A percentile compares a stretch with the other conserved stretches of the same genome.
phyloP scores from a whole-genome alignment of 2,329 filamentous ascomycete genomes.

The Eutypa lata region DNA sequence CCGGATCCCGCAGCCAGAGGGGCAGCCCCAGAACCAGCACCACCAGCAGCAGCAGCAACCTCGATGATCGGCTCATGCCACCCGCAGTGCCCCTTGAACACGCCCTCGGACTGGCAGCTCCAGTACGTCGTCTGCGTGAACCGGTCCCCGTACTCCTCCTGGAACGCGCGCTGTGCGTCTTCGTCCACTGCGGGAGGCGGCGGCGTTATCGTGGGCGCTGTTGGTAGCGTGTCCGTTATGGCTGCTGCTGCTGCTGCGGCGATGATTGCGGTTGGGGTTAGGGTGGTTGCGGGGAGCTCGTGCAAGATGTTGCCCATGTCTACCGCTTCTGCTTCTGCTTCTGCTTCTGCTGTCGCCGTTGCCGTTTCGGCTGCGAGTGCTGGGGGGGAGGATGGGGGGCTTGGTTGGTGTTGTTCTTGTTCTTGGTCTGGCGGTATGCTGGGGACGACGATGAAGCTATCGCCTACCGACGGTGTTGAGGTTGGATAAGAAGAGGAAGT shows the following conservation, averaged over 20 bases:
- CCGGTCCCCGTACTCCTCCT: slow-evolving; percentile 12
- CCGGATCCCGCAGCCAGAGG: too few relatives aligned
- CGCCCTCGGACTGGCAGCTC: slow-evolving; percentile 29
- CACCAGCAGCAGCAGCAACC: slow-evolving; percentile 11
- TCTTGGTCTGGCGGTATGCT: neutral
- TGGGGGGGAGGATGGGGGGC: neutral
- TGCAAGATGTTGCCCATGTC: too few relatives aligned
- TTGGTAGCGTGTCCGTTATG: neutral
- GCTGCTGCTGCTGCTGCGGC: neutral
- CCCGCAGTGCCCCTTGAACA: slow-evolving; percentile 32
- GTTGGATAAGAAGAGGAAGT: neutral
- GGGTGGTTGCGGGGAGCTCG: too few relatives aligned
- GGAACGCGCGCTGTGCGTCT: slow-evolving; percentile 15
- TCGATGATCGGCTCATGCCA: slow-evolving; percentile 36
- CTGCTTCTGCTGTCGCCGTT: neutral
- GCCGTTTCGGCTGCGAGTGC: neutral
- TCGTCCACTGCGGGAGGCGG: slow-evolving; percentile 13
- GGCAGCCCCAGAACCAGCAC: neutral
- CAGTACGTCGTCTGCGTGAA: slow-evolving; percentile 38
- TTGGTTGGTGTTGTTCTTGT: neutral
- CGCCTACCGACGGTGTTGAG: neutral
- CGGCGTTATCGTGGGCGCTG: slow-evolving; percentile 10
- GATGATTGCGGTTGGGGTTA: neutral
- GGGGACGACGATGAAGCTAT: neutral
- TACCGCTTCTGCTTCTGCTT: neutral